Evolutionary conservation across 177 flowering plant genomes (phyloP).

Genomic region (Vitis hybrid): DNA sequence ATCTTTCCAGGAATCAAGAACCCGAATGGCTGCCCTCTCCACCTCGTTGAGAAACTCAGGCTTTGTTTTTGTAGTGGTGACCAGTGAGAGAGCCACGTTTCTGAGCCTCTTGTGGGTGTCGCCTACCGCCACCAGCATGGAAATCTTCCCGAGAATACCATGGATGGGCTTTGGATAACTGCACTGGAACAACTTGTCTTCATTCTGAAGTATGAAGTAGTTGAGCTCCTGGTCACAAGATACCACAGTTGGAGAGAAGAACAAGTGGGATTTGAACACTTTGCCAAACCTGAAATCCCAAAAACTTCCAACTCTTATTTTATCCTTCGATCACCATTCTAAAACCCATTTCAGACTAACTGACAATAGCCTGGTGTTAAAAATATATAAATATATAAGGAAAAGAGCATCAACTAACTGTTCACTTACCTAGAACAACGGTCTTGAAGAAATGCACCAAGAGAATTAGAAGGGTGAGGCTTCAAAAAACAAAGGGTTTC

Average conservation of each 20-base stretch:
- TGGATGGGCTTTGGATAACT: slow-evolving; percentile 71
- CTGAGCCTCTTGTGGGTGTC: slow-evolving; percentile 63
- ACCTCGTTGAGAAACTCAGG: slow-evolving; percentile 51
- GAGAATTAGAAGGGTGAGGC: slow-evolving; percentile 58
- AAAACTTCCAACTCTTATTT: too few relatives aligned
- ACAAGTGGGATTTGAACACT: slow-evolving; percentile 74
- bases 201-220: slow-evolving; percentile 72
- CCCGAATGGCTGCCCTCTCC: slow-evolving; percentile 36
- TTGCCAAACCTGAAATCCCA: slow-evolving; percentile 63
- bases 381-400: too few relatives aligned
- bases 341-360: too few relatives aligned
- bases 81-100: slow-evolving; percentile 43
- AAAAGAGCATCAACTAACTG: too few relatives aligned
- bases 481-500: slow-evolving; percentile 57
- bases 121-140: slow-evolving; percentile 66
- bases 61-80: slow-evolving; percentile 41
- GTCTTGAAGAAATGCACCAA: slow-evolving; percentile 50
- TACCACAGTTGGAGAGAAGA: slow-evolving; percentile 60
- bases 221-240: slow-evolving; percentile 72
- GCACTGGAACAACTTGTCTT: slow-evolving; percentile 64
- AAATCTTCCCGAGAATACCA: slow-evolving; percentile 58
- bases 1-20: slow-evolving; percentile 52
- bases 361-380: too few relatives aligned
- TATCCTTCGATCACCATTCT: too few relatives aligned
- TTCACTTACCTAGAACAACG: slow-evolving; percentile 55